Base-by-base conservation (phyloP, 2,329 filamentous ascomycete genomes). In the Cytospora leucostoma region DNA sequence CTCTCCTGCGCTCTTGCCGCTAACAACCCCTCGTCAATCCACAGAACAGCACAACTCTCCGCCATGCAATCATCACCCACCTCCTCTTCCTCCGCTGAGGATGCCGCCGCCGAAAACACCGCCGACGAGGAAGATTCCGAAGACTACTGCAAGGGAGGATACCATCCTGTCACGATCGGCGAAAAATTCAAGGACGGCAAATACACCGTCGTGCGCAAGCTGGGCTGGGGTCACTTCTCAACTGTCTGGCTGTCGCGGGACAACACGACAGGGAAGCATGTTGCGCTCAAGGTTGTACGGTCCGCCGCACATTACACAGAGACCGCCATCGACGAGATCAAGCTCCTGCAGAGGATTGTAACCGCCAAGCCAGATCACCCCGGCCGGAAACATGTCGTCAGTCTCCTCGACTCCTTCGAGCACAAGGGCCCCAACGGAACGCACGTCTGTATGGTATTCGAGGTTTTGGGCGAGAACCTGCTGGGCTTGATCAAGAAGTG, bases 391-490 rank as follows among this genome's bases (percentile, higher is more conserved):
- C 94, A 98, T 73, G 95, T 98, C 68, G 95, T 99, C 75, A 97
- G 93, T 76, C 83, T 99, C 47, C 85, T 98, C 70, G 94, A 98
- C 77, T 97, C 92, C 0, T 99, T 99, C 76, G 94, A 97, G 75
- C 95, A 98, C 80, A 96, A 96, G 76, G 95, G 95, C 11, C 94
- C 94, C 51, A 96, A 99, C 73, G 95, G 95, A 55, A 90, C 92
- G 58, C 95, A 99, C 74, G 93, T 98, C 64, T 99, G 95, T 81
- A 98, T 99, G 94, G 95, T 99, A 8, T 99, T 99, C 71, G 95
- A 99, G 76, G 95, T 99, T 4, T 79, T 99, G 62, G 95, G 95
- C 60, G 93, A 98, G 83, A 98, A 98, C 74, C 78, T 98, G 67
- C 80, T 98, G 59, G 94, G 95, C 33, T 79, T 99, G 74, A 97